Evolutionary conservation across 106 monocot genomes (phyloP).

Genomic region (Acorus gramineus): DNA sequence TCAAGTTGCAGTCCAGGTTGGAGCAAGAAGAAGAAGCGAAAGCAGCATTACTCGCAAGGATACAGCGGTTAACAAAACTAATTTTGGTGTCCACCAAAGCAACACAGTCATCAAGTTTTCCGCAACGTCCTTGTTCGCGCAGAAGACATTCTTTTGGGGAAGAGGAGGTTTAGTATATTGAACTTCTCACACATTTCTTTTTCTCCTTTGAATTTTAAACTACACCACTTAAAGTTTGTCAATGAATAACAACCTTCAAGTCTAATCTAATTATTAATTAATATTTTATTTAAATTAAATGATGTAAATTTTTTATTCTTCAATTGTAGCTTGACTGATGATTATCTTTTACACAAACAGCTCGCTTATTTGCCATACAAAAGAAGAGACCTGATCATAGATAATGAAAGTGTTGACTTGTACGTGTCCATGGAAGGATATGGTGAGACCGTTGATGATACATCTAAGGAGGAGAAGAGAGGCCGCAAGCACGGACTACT

Average conservation of each 20-base stretch:
- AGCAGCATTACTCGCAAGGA: slow-evolving; percentile 80
- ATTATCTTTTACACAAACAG: slow-evolving; percentile 16
- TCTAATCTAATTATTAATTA: background rate
- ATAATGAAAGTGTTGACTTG: slow-evolving; percentile 53
- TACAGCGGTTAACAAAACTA: slow-evolving; percentile 82
- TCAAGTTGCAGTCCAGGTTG: slow-evolving; percentile 85
- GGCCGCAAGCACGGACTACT: slow-evolving; percentile 69
- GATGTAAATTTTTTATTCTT: too few relatives aligned
- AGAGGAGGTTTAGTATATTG: slow-evolving; percentile 58
- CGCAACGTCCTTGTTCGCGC: slow-evolving; percentile 63
- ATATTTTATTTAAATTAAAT: slow-evolving; percentile 3
- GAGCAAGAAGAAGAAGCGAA: slow-evolving; percentile 97
- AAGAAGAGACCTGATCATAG: slow-evolving; percentile 75
- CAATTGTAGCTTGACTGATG: too few relatives aligned
- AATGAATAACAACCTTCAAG: too few relatives aligned
- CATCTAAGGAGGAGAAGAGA: slow-evolving; percentile 72
- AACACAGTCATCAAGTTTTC: slow-evolving; percentile 54
- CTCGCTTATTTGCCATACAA: slow-evolving; percentile 91
- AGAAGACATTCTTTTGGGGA: slow-evolving; percentile 94
- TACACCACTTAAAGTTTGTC: too few relatives aligned
- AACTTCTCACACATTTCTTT: too few relatives aligned
- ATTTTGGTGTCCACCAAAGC: slow-evolving; percentile 90
- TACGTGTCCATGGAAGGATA: slow-evolving; percentile 45
- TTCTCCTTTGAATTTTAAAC: too few relatives aligned
- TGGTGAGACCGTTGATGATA: slow-evolving; percentile 44